These are phyloP conservation scores for Stephania yunnanensis DNA, from an alignment of 164 flowering plant genomes.

Conservation along the genomic window DNA sequence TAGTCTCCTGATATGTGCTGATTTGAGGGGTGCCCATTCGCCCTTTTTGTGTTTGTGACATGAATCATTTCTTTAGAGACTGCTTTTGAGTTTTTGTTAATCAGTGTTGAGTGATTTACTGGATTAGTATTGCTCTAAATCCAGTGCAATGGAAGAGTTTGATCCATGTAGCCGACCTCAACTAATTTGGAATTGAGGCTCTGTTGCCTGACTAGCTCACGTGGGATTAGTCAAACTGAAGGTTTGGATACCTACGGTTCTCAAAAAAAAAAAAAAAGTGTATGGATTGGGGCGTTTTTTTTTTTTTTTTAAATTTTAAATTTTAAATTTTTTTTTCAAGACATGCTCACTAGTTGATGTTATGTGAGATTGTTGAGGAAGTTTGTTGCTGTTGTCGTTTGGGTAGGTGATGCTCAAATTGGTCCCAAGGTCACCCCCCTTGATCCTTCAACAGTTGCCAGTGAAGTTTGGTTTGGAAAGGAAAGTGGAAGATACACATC, in stretches of 20 bases:
- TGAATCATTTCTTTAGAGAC: not conserved
- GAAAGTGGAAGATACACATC: conserved; percentile 44
- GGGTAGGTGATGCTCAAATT: conserved; percentile 60
- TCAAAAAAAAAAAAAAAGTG: no score
- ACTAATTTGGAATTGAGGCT: no score
- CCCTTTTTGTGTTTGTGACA: not conserved
- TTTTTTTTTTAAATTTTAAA: not conserved
- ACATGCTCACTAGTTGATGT: not conserved
- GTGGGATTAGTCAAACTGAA: no score
- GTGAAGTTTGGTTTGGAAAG: conserved; percentile 86
- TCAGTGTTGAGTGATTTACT: no score
- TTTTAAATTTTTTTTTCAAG: not conserved
- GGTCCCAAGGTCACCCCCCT: conserved; percentile 59
- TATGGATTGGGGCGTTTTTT: no score
- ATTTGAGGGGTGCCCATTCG: not conserved
- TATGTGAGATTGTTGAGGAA: not conserved
- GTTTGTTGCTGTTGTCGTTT: conserved; percentile 3
- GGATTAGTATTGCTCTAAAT: no score
- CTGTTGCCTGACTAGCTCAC: no score
- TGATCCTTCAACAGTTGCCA: conserved; percentile 66
- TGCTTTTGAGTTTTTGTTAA: no score
- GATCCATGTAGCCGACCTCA: no score
- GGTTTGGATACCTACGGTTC: no score
- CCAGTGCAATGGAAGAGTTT: no score
- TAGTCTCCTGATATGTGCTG: not conserved